Base-by-base conservation (phyloP, 2,329 filamentous ascomycete species). In the Microcyclosporella mali region DNA sequence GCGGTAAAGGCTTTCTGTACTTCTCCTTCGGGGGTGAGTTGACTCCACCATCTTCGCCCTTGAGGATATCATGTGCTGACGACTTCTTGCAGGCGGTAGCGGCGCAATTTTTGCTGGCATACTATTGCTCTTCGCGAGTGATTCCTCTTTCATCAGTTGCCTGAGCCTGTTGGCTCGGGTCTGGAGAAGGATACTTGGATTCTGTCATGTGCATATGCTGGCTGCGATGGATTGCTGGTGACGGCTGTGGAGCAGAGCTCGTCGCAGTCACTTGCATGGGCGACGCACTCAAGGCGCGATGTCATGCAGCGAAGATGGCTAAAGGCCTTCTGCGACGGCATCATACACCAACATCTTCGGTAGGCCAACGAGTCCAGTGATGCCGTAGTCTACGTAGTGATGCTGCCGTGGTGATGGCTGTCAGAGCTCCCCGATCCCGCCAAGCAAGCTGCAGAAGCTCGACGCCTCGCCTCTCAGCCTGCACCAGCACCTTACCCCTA, bases 31-130 rank as follows among this genome's bases (percentile, higher is more conserved):
- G 37, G 30, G 42, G n/a, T 30, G n/a, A 16, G 15, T 40, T n/a
- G n/a, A n/a, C n/a, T n/a, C n/a, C n/a, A n/a, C n/a, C n/a, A n/a
- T n/a, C n/a, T n/a, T n/a, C n/a, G n/a, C n/a, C n/a, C n/a, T n/a
- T n/a, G n/a, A n/a, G n/a, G n/a, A n/a, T n/a, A n/a, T n/a, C n/a
- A n/a, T n/a, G n/a, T n/a, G n/a, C n/a, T n/a, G n/a, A n/a, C n/a
- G n/a, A n/a, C n/a, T n/a, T n/a, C n/a, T n/a, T n/a, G n/a, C n/a
- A n/a, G n/a, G n/a, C n/a, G n/a, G n/a, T n/a, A n/a, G 17, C 14
- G 37, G 36, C 32, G 35, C 18, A 41, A 46, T 46, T 46, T 46
- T 46, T 46, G 43, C 16, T 46, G 38, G 38, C 14, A 6, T 14
- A n/a, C 32, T 37, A 19, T 12, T 12, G 17, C 21, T 18, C 9